phyloP scores from a whole-genome alignment of 148 eudicot species.

The Cornus suecica region DNA sequence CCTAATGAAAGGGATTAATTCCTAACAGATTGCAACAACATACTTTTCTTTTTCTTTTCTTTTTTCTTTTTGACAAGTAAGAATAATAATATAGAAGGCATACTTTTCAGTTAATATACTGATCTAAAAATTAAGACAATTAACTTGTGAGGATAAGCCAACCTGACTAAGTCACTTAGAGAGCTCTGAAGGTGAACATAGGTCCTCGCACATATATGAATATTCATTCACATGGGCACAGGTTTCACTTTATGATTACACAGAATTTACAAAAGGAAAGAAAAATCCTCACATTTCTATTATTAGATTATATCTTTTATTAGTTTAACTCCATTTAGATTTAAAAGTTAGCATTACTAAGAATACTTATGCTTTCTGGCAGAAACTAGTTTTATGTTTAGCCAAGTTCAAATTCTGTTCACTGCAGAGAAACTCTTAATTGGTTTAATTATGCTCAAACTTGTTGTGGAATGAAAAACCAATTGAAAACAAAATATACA shows the following conservation, averaged over 20 bases:
- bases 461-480: neutral
- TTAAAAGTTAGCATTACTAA: neutral
- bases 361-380: neutral
- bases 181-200: neutral
- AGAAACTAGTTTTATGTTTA: neutral
- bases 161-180: neutral
- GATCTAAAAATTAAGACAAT: neutral
- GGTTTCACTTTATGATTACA: neutral
- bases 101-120: neutral
- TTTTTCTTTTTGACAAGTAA: too few relatives aligned
- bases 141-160: neutral
- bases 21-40: neutral
- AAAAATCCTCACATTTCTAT: neutral
- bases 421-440: neutral
- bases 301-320: neutral
- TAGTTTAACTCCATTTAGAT: neutral
- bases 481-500: neutral
- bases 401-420: neutral
- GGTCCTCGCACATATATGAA: neutral
- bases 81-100: neutral
- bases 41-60: too few relatives aligned
- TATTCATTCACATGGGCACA: neutral
- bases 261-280: neutral
- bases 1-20: too few relatives aligned
- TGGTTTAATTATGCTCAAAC: neutral